Percentiles rank a stretch among this genome's conserved stretches.
These are phyloP conservation scores for Aspergillus cristatus DNA, from an alignment of 495 filamentous ascomycete genomes.

Conservation along the genomic window DNA sequence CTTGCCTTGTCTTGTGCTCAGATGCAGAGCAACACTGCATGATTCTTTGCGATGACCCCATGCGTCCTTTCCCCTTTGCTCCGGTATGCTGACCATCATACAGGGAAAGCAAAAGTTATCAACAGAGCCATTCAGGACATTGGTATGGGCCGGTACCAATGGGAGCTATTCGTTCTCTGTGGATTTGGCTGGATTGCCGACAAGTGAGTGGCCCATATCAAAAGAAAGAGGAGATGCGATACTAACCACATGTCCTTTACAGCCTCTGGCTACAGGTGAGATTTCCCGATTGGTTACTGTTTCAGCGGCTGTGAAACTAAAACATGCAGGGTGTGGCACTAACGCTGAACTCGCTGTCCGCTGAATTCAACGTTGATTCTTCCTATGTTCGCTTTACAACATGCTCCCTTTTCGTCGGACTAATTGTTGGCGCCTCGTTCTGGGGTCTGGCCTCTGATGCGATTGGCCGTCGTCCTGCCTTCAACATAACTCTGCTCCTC, in stretches of 20 bases:
- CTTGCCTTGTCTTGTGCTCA: neutral
- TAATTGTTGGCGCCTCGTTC: slow-evolving; percentile 35
- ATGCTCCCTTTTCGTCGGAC: slow-evolving; percentile 27
- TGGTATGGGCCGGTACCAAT: slow-evolving; percentile 70
- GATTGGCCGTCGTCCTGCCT: slow-evolving; percentile 35
- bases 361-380: slow-evolving; percentile 26
- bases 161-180: slow-evolving; percentile 56
- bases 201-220: slow-evolving; percentile 16
- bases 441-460: slow-evolving; percentile 38
- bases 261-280: slow-evolving; percentile 8
- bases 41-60: neutral
- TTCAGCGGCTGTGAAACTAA: too few species aligned
- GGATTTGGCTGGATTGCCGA: slow-evolving; percentile 55
- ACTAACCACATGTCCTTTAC: neutral
- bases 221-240: neutral
- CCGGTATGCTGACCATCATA: neutral
- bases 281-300: too few species aligned
- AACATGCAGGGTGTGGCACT: slow-evolving; percentile 25
- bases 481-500: slow-evolving; percentile 38
- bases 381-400: slow-evolving; percentile 33
- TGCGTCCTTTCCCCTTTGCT: neutral
- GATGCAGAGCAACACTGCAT: too few species aligned
- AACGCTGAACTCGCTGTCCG: slow-evolving; percentile 26
- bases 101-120: neutral
- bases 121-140: slow-evolving; percentile 46